Evolutionary conservation across 1,139 yeast genomes (phyloP).

Genomic region (Suhomyces maxii): DNA sequence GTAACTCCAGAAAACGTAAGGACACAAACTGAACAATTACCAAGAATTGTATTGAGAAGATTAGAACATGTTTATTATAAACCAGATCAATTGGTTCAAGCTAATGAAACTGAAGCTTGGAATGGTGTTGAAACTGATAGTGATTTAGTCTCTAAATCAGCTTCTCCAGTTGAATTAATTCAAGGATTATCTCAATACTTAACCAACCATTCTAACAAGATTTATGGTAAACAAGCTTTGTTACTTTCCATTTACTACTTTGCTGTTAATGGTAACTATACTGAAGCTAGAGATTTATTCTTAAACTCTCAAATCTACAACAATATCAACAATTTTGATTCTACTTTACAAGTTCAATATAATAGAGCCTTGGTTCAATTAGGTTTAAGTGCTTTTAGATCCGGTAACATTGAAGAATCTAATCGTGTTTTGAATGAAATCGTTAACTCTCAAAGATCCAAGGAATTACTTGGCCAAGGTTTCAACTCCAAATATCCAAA

Average conservation of each 20-base stretch:
- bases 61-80: slow-evolving; percentile 93
- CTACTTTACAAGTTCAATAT: slow-evolving; percentile 84
- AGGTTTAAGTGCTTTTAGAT: slow-evolving; percentile 93
- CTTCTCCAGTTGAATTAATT: slow-evolving; percentile 50
- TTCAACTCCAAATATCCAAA: slow-evolving; percentile 66
- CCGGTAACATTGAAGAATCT: slow-evolving; percentile 81
- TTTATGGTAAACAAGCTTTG: slow-evolving; percentile 80
- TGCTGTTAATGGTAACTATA: slow-evolving; percentile 83
- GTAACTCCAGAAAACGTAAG: slow-evolving; percentile 50
- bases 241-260: slow-evolving; percentile 85
- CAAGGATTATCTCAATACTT: slow-evolving; percentile 66
- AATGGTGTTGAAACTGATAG: slow-evolving; percentile 38
- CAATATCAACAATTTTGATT: slow-evolving; percentile 79
- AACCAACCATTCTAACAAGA: slow-evolving; percentile 62
- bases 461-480: slow-evolving; percentile 95
- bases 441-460: slow-evolving; percentile 81
- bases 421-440: slow-evolving; percentile 88
- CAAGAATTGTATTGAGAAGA: slow-evolving; percentile 80
- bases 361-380: slow-evolving; percentile 95
- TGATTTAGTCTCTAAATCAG: slow-evolving; percentile 31
- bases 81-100: slow-evolving; percentile 70
- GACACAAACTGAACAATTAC: slow-evolving; percentile 58
- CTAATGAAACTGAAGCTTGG: slow-evolving; percentile 77
- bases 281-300: slow-evolving; percentile 84
- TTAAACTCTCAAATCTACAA: slow-evolving; percentile 82